phyloP scores from a whole-genome alignment of 2,329 filamentous ascomycete species.

The Arthrobotrys sphaeroides region DNA sequence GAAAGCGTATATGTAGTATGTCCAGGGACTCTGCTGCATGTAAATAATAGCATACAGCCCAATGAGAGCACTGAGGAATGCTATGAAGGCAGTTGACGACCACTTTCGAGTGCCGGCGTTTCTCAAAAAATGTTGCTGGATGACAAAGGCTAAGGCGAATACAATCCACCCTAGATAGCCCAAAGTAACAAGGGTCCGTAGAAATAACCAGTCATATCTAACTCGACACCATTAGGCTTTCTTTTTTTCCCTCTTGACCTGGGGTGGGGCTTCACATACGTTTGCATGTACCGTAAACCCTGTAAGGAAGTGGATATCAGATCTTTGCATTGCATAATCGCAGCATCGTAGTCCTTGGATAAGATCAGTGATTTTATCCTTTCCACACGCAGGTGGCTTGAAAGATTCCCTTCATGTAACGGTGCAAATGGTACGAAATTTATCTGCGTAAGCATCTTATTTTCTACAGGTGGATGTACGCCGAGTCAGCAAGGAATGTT shows the following conservation, averaged over 20 bases:
- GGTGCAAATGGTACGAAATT: constrained; percentile 79
- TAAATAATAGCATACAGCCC: constrained; percentile 80
- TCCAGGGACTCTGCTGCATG: constrained; percentile 78
- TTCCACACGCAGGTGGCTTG: constrained; percentile 8
- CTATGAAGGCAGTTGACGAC: constrained; percentile 66
- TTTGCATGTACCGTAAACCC: constrained; percentile 92
- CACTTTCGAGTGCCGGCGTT: constrained; percentile 70
- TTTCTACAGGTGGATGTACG: constrained; percentile 61
- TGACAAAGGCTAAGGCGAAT: constrained; percentile 86
- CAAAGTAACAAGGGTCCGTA: constrained; percentile 84
- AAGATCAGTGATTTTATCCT: constrained; percentile 70
- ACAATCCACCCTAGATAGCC: constrained; percentile 97
- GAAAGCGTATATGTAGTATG: constrained; percentile 90
- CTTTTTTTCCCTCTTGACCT: too few relatives aligned
- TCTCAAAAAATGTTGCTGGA: constrained; percentile 83
- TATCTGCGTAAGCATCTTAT: constrained; percentile 79
- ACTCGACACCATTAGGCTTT: too few relatives aligned
- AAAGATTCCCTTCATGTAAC: constrained; percentile 67
- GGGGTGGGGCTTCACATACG: constrained; percentile 60
- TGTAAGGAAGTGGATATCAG: constrained; percentile 80
- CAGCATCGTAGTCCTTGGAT: constrained; percentile 73
- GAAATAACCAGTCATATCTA: constrained; percentile 91
- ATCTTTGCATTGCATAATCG: constrained; percentile 79
- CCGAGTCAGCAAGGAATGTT: background rate
- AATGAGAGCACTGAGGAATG: constrained; percentile 60